A percentile compares a stretch with the other conserved stretches of the same genome.
Evolutionary conservation across 164 flowering plant species (phyloP).

Genomic region (Akebia trifoliata): DNA sequence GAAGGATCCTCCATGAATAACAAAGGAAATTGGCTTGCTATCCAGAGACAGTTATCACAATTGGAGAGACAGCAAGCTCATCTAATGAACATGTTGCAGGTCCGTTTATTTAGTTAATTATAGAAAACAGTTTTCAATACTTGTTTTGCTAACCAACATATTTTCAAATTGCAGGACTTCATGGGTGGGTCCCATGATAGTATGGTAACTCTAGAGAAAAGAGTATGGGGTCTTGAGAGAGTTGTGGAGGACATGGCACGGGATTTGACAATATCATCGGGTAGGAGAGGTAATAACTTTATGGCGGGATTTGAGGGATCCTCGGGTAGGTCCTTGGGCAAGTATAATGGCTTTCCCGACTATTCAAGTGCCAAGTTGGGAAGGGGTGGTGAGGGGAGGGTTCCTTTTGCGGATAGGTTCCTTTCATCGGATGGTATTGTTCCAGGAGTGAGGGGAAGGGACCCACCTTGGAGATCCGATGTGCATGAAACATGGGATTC

Average conservation of each 20-base stretch:
- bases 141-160: constrained; percentile 3
- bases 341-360: constrained; percentile 60
- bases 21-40: constrained; percentile 84
- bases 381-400: constrained; percentile 47
- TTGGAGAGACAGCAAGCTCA: constrained; percentile 90
- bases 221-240: constrained; percentile 96
- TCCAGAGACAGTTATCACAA: constrained; percentile 79
- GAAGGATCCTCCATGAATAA: constrained; percentile 57
- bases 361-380: constrained; percentile 47
- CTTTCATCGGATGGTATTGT: constrained; percentile 48
- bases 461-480: constrained; percentile 61
- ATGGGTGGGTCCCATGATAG: constrained; percentile 97
- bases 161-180: constrained; percentile 61
- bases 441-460: constrained; percentile 55
- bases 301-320: constrained; percentile 59
- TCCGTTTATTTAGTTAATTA: constrained; percentile 19
- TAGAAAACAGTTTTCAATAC: constrained; percentile 6
- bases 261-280: constrained; percentile 64
- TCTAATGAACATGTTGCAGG: constrained; percentile 96
- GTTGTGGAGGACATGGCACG: constrained; percentile 90
- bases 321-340: constrained; percentile 47
- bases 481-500: constrained; percentile 58
- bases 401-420: constrained; percentile 59
- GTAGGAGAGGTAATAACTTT: constrained; percentile 52
- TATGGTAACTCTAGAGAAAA: constrained; percentile 79